phyloP scores from a whole-genome alignment of 2,329 filamentous ascomycete genomes.

The Pseudogymnoascus sp. region DNA sequence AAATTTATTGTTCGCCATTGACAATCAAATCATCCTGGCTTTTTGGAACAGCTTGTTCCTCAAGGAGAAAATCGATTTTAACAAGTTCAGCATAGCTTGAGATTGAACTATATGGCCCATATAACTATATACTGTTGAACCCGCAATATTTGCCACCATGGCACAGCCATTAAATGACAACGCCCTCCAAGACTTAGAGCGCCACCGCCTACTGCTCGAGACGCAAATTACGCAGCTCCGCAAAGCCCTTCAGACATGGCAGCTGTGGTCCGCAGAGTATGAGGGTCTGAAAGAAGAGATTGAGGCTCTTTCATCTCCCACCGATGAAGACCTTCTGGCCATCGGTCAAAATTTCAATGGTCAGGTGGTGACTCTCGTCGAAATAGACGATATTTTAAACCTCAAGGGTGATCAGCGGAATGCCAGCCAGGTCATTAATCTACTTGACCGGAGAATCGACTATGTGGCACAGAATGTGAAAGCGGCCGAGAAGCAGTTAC shows the following conservation, averaged over 20 bases:
- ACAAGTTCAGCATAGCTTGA: neutral
- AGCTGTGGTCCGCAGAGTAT: constrained; percentile 85
- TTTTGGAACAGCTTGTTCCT: neutral
- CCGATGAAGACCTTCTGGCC: constrained; percentile 40
- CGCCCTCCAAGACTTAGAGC: constrained; percentile 51
- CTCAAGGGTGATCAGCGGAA: constrained; percentile 37
- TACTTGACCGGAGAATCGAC: constrained; percentile 70
- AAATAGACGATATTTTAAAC: constrained; percentile 41
- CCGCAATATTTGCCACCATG: constrained; percentile 17
- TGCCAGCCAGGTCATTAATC: constrained; percentile 54
- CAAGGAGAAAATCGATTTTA: neutral
- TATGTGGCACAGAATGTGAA: constrained; percentile 79
- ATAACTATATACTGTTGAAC: neutral
- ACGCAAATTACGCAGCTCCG: constrained; percentile 65
- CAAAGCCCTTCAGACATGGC: constrained; percentile 77
- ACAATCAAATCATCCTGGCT: neutral
- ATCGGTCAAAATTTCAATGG: constrained; percentile 46
- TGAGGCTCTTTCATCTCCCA: constrained; percentile 38
- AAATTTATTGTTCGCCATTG: neutral
- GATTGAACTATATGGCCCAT: neutral
- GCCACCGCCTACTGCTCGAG: constrained; percentile 67
- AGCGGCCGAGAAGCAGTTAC: constrained; percentile 62
- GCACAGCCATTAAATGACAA: constrained; percentile 25
- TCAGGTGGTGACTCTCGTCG: constrained; percentile 53
- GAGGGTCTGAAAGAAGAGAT: constrained; percentile 82